phyloP scores from a whole-genome alignment of 331 rosid genomes.

The Rhamnella rubrinervis region DNA sequence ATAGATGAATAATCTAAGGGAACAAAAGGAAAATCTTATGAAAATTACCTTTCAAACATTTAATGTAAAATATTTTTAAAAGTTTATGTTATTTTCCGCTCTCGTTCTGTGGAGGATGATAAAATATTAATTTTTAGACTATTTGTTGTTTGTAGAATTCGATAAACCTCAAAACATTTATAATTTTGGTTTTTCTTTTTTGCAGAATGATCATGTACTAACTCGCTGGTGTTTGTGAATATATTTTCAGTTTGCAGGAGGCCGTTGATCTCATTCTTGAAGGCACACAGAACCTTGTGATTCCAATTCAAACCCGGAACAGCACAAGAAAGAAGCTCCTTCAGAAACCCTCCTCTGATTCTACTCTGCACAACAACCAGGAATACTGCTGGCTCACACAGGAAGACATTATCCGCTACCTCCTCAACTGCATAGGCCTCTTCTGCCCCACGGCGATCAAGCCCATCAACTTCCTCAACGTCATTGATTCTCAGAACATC shows the following conservation, averaged over 20 bases:
- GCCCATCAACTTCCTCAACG: conserved; percentile 53
- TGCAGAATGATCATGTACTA: not conserved
- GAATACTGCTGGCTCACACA: conserved; percentile 81
- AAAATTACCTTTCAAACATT: too few relatives aligned
- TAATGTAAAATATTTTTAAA: too few relatives aligned
- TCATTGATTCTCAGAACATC: conserved; percentile 46
- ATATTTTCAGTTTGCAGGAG: conserved; percentile 51
- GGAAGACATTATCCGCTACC: conserved; percentile 82
- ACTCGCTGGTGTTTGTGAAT: not conserved
- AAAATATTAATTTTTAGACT: too few relatives aligned
- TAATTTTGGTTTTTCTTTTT: not conserved
- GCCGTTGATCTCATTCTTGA: conserved; percentile 69
- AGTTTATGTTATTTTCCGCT: too few relatives aligned
- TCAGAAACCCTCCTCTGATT: conserved; percentile 18
- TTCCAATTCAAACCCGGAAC: conserved; percentile 41
- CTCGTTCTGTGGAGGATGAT: too few relatives aligned
- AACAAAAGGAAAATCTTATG: too few relatives aligned
- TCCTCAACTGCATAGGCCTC: conserved; percentile 63
- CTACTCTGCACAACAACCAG: conserved; percentile 36
- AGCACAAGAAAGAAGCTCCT: conserved; percentile 32
- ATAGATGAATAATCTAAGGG: too few relatives aligned
- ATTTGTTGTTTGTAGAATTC: too few relatives aligned
- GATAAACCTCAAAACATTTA: not conserved
- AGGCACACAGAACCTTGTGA: conserved; percentile 79
- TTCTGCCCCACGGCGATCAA: conserved; percentile 45